These are phyloP conservation scores for Candida patagonica DNA, from an alignment of 805 yeast species.

Conservation along the genomic window DNA sequence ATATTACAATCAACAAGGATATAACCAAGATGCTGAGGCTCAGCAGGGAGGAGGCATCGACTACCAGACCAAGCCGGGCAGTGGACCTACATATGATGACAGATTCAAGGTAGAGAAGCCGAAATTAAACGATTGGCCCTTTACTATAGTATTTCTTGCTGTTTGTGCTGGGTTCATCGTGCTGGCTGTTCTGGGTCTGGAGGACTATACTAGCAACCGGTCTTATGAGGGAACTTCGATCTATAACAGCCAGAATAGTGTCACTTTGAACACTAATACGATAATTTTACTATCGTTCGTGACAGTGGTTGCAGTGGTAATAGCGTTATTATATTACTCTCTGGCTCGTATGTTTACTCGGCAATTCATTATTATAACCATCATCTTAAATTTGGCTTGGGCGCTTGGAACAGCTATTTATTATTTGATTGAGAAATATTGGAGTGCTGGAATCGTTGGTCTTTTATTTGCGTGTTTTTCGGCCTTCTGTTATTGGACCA, in stretches of 20 bases:
- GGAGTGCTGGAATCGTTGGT: constrained; percentile 73
- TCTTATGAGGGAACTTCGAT: constrained; percentile 54
- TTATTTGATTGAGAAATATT: constrained; percentile 57
- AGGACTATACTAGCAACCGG: constrained; percentile 50
- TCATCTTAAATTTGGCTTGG: constrained; percentile 54
- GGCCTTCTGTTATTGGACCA: constrained; percentile 65
- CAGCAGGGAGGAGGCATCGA: constrained; percentile 13
- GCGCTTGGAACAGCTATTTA: constrained; percentile 72
- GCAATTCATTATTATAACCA: constrained; percentile 58
- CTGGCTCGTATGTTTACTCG: constrained; percentile 59
- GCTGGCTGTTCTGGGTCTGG: constrained; percentile 57
- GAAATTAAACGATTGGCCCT: constrained; percentile 54
- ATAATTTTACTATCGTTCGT: constrained; percentile 60
- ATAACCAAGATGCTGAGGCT: constrained; percentile 7
- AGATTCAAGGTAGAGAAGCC: constrained; percentile 60
- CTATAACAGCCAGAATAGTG: constrained; percentile 41
- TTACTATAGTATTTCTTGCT: constrained; percentile 33
- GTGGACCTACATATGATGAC: constrained; percentile 47
- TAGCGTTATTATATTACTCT: constrained; percentile 46
- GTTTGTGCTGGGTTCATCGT: constrained; percentile 58
- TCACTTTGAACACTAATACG: constrained; percentile 67
- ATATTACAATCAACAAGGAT: constrained; percentile 6
- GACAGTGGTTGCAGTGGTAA: constrained; percentile 47
- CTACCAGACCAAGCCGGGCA: constrained; percentile 19
- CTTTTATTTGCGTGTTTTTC: constrained; percentile 54